A percentile compares a stretch with the other conserved stretches of the same genome.
phyloP scores from a whole-genome alignment of 179 eudicot species.

The Beta macrorhiza region DNA sequence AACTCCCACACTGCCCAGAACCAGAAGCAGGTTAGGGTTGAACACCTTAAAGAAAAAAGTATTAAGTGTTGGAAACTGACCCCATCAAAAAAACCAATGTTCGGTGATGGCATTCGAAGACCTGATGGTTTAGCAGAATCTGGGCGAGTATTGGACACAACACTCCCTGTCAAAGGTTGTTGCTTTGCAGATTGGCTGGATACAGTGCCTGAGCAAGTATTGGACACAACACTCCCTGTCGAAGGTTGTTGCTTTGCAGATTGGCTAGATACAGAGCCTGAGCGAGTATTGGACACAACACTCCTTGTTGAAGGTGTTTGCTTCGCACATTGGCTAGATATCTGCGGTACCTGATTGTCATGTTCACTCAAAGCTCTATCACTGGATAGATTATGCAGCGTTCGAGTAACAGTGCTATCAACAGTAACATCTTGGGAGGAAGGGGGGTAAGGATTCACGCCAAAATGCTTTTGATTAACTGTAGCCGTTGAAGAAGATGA shows the following conservation, averaged over 20 bases:
- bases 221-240: constrained; percentile 23
- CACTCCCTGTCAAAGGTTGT: constrained; percentile 33
- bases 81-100: constrained; percentile 94
- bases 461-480: constrained; percentile 37
- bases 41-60: not conserved
- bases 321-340: constrained; percentile 4
- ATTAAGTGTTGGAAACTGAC: constrained; percentile 45
- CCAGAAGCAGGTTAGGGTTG: not conserved
- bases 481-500: constrained; percentile 64
- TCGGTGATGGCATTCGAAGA: constrained; percentile 90
- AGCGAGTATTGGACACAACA: constrained; percentile 27
- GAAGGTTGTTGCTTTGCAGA: constrained; percentile 24
- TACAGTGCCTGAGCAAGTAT: constrained; percentile 35
- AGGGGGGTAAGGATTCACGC: constrained; percentile 40
- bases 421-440: constrained; percentile 32
- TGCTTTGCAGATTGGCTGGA: constrained; percentile 3
- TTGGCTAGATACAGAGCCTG: constrained; percentile 32
- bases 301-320: constrained; percentile 32
- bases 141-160: constrained; percentile 30
- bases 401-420: constrained; percentile 32
- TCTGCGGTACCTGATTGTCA: constrained; percentile 28
- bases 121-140: constrained; percentile 72
- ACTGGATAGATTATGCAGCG: constrained; percentile 26
- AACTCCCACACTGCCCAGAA: not conserved
- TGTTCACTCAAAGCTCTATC: constrained; percentile 26